Evolutionary conservation across 768 basidiomycete genomes (phyloP).

Genomic region (Galerina marginata): DNA sequence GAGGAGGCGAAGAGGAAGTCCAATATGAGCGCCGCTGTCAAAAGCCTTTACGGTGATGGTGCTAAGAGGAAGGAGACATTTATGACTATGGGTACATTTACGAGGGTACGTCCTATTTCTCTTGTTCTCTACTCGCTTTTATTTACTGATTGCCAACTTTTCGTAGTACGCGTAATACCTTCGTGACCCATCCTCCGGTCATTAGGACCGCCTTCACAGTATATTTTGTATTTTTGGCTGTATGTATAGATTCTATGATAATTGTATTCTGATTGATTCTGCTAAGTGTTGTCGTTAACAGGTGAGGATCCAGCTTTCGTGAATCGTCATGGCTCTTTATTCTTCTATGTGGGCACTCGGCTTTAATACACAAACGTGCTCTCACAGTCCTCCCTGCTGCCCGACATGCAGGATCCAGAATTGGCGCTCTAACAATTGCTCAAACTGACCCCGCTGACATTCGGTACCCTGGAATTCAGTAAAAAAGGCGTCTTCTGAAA

Average conservation of each 20-base stretch:
- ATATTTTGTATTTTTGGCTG: not conserved
- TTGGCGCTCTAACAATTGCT: too few relatives aligned
- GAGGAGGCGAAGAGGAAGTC: conserved; percentile 87
- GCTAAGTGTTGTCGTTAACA: too few relatives aligned
- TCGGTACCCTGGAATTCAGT: too few relatives aligned
- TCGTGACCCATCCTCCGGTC: conserved; percentile 2
- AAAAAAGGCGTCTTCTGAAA: too few relatives aligned
- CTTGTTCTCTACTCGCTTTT: not conserved
- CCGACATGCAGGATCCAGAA: too few relatives aligned
- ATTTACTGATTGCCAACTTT: not conserved
- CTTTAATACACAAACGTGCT: too few relatives aligned
- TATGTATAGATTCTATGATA: conserved; percentile 1
- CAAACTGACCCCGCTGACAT: too few relatives aligned
- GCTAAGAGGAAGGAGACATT: conserved; percentile 80
- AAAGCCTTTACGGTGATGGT: conserved; percentile 75
- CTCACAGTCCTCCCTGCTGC: too few relatives aligned
- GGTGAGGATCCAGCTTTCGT: too few relatives aligned
- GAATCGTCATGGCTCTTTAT: too few relatives aligned
- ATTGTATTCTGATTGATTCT: not conserved
- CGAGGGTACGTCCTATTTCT: conserved; percentile 66
- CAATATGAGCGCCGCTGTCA: conserved; percentile 85
- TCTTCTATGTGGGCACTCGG: too few relatives aligned
- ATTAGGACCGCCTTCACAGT: not conserved
- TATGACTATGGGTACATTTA: conserved; percentile 92
- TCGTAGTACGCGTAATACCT: conserved; percentile 16